phyloP scores from a whole-genome alignment of 2,329 filamentous ascomycete species.

The Karstenula rhodostoma region DNA sequence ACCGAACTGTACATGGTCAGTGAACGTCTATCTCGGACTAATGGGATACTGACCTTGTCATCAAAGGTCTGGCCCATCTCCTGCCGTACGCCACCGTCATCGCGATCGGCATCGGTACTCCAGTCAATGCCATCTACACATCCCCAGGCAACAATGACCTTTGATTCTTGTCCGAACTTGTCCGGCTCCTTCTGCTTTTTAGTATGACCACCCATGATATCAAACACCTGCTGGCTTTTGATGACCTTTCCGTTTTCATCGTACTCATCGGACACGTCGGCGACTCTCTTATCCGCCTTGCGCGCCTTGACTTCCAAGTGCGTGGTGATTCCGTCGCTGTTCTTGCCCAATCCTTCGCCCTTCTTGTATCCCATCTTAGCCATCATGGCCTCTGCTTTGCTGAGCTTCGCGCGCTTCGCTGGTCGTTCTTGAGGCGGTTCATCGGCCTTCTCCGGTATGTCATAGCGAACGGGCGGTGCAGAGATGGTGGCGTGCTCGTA shows the following conservation, averaged over 20 bases:
- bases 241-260: conserved; percentile 60
- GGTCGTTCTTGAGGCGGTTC: conserved; percentile 49
- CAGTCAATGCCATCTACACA: conserved; percentile 90
- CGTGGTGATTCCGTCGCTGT: conserved; percentile 82
- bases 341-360: conserved; percentile 82
- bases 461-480: conserved; percentile 13
- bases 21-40: neutral
- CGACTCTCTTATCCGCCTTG: conserved; percentile 27
- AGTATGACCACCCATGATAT: conserved; percentile 77
- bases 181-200: conserved; percentile 46
- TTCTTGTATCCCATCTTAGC: conserved; percentile 93
- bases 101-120: conserved; percentile 73
- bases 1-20: conserved; percentile 69
- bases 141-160: conserved; percentile 80
- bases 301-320: conserved; percentile 72
- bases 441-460: conserved; percentile 22
- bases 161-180: conserved; percentile 67
- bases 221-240: conserved; percentile 61
- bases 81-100: conserved; percentile 74
- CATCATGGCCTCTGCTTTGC: conserved; percentile 79
- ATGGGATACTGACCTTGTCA: conserved; percentile 66
- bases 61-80: conserved; percentile 96
- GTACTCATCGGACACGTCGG: conserved; percentile 23
- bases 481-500: conserved; percentile 58
- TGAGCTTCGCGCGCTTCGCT: conserved; percentile 47